phyloP scores from a whole-genome alignment of 2,329 filamentous ascomycete species.

The Colletotrichum cuscutae region DNA sequence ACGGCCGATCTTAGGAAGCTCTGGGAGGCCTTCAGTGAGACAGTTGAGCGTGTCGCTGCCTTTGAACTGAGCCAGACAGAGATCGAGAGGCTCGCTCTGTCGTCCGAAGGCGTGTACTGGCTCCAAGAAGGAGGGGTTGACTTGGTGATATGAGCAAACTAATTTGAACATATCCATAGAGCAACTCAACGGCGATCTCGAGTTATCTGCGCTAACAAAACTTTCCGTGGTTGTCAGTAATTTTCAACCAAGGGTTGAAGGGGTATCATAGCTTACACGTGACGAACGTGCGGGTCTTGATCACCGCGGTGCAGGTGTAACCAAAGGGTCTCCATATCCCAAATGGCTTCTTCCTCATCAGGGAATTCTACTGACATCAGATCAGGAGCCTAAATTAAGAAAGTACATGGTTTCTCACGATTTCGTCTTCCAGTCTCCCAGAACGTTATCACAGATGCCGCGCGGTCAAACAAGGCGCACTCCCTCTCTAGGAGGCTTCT shows the following conservation, averaged over 20 bases:
- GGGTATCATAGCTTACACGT: not conserved
- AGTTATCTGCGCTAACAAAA: not conserved
- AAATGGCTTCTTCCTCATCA: not conserved
- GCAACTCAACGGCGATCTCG: not conserved
- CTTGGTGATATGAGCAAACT: not conserved
- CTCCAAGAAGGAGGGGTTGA: not conserved
- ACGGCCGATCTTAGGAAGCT: not conserved
- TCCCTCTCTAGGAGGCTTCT: not conserved
- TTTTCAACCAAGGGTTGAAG: too few relatives aligned
- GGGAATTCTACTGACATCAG: not conserved
- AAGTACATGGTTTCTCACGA: not conserved
- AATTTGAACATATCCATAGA: not conserved
- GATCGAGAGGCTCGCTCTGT: not conserved
- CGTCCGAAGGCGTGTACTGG: not conserved
- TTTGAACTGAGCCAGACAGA: not conserved
- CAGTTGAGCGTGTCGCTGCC: not conserved
- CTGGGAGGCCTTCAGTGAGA: not conserved
- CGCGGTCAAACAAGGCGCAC: not conserved
- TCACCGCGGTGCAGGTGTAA: not conserved
- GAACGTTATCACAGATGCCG: not conserved
- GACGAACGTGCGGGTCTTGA: not conserved
- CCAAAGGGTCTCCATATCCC: not conserved
- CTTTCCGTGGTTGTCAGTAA: too few relatives aligned
- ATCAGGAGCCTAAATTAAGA: too few relatives aligned
- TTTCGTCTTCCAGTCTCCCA: not conserved